Base-by-base conservation (phyloP, 2,329 filamentous ascomycete genomes). In the Colletotrichum camelliae region DNA sequence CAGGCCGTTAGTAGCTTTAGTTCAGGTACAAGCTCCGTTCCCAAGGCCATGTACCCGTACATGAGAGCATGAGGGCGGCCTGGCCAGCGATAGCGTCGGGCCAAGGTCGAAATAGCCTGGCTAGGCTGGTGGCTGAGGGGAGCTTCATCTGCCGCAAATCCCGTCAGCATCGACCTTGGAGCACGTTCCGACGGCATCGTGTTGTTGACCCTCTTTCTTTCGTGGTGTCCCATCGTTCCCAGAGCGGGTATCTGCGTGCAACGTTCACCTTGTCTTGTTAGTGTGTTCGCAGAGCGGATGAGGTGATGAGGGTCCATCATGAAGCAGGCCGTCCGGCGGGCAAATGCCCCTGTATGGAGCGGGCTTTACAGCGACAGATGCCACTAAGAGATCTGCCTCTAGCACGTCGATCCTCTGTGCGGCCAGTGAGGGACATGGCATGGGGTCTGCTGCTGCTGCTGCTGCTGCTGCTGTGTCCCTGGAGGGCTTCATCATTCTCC, bases 321-420 rank as follows among this genome's bases (percentile, higher is more conserved):
- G 10, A 5, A 52, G 29, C 27, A 62, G 12, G 58, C 58, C 29
- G 37, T n/a, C 31, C 33, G 33, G 29, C 12, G 58, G 58, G 33
- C 18, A 31, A 37, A 21, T 58, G 21, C 13, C 33, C 29, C 39
- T 33, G 55, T 70, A 29, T 18, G 24, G 16, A 55, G 9, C 21
- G 10, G 16, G n/a, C 18, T 24, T 35, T 31, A 37, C 31, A 67
- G 65, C 55, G 27, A 39, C 21, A 52, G 55, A 67, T 70, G 70
- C 70, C 70, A 52, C 74, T 70, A 74, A n/a, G 33, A 24, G 74
- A 76, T 76, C 71, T 76, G 37, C 70, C 21, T 70, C 55, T 70
- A 62, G 74, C 60, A 70, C 48, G 65, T 62, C 66, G 74, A 76
- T 70, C 74, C 60, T 76, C 58, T 39, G 43, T 13, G 27, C n/a